Evolutionary conservation across 768 basidiomycete species (phyloP).

Genomic region (Cyclocybe cylindracea): DNA sequence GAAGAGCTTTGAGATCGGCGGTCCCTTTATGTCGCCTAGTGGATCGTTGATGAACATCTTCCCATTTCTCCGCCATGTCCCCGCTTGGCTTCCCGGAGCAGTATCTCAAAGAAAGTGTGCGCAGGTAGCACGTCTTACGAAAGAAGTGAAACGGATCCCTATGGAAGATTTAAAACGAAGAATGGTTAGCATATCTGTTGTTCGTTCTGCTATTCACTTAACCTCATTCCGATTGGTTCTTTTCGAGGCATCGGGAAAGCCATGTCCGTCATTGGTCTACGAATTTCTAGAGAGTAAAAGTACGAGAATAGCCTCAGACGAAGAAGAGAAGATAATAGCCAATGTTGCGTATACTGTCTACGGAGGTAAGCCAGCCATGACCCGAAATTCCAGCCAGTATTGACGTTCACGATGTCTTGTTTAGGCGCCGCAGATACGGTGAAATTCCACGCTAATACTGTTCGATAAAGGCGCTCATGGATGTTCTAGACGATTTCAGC

Average conservation of each 20-base stretch:
- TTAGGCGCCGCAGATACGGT: conserved; percentile 17
- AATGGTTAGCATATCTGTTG: conserved; percentile 4
- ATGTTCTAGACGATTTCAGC: neutral
- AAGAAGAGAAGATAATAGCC: conserved; percentile 7
- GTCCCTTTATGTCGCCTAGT: conserved; percentile 12
- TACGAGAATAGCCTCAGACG: neutral
- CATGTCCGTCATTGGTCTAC: conserved; percentile 8
- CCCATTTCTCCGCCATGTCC: conserved; percentile 15
- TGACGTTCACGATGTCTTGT: no score
- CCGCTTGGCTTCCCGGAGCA: conserved; percentile 19
- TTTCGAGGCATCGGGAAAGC: conserved; percentile 6
- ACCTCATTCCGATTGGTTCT: neutral
- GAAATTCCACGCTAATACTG: neutral
- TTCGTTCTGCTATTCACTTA: neutral
- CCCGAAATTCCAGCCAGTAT: neutral
- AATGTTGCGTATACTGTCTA: conserved; percentile 13
- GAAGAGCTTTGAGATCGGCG: conserved; percentile 22
- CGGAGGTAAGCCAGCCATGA: conserved; percentile 7
- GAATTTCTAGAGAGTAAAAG: conserved; percentile 10
- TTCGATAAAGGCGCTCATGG: neutral
- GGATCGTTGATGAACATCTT: conserved; percentile 12
- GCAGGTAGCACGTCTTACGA: conserved; percentile 17
- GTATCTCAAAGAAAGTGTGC: conserved; percentile 1
- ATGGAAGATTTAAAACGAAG: conserved; percentile 8
- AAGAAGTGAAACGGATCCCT: conserved; percentile 9